Evolutionary conservation across 768 basidiomycete species (phyloP).

Genomic region (Mycena chlorophos): DNA sequence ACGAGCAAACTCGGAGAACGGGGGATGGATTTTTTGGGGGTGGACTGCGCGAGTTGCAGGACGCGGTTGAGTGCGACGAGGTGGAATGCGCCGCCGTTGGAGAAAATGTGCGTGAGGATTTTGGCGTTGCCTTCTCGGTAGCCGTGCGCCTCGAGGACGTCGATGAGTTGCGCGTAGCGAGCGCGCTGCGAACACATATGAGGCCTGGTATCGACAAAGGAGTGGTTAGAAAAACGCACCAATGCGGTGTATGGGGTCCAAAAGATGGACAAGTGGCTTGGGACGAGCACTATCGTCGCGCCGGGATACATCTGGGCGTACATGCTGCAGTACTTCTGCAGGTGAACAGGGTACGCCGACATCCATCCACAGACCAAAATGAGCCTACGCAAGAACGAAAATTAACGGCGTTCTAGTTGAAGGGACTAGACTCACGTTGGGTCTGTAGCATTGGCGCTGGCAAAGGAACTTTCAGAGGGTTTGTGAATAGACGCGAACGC

Average conservation of each 20-base stretch:
- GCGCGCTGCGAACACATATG: conserved; percentile 1
- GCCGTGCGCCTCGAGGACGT: conserved; percentile 37
- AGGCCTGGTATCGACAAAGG: background rate
- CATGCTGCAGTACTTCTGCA: conserved; percentile 43
- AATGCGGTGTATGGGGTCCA: conserved; percentile 32
- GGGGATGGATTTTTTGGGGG: conserved; percentile 21
- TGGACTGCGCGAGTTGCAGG: conserved; percentile 34
- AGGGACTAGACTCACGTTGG: background rate
- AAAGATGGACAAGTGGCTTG: conserved; percentile 38
- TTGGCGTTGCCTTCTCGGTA: conserved; percentile 30
- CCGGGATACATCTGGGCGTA: conserved; percentile 43
- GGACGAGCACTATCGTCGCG: conserved; percentile 42
- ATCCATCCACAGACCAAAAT: conserved; percentile 36
- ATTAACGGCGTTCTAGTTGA: conserved; percentile 6
- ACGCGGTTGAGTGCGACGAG: background rate
- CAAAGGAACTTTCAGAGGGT: background rate
- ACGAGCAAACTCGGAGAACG: conserved; percentile 34
- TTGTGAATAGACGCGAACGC: background rate
- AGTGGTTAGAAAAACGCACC: conserved; percentile 30
- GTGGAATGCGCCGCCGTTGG: conserved; percentile 32
- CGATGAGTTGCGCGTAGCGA: conserved; percentile 36
- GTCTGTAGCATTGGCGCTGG: background rate
- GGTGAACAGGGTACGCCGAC: conserved; percentile 39
- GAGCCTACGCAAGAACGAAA: background rate
- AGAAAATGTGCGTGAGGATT: conserved; percentile 46